Percentiles rank a stretch among this genome's conserved stretches.
phyloP scores from a whole-genome alignment of 108 stramenopile genomes.

The Ochromonas danica region DNA sequence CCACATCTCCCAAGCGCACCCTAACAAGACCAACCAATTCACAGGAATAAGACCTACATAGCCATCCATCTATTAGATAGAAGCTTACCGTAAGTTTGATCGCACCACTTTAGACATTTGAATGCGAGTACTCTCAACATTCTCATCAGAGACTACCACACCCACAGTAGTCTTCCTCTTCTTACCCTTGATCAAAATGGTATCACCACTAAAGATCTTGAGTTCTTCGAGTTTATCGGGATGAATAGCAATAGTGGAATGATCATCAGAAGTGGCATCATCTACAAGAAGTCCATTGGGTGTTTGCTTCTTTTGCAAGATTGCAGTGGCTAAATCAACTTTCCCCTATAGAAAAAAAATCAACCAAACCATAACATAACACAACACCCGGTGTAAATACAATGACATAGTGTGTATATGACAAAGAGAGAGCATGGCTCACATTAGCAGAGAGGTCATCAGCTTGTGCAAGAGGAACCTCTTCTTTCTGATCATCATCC shows the following conservation, averaged over 20 bases:
- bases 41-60: too few species aligned
- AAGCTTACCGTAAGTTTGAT: conserved; percentile 46
- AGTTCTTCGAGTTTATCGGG: neutral
- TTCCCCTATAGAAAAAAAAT: too few species aligned
- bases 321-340: conserved; percentile 19
- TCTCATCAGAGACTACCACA: conserved; percentile 40
- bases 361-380: too few species aligned
- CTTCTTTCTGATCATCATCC: too few species aligned
- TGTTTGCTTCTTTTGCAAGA: neutral
- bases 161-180: conserved; percentile 58
- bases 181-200: conserved; percentile 54
- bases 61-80: too few species aligned
- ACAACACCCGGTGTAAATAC: too few species aligned
- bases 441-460: too few species aligned
- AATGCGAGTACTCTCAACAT: conserved; percentile 36
- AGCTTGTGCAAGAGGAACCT: too few species aligned
- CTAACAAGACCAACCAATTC: neutral
- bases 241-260: neutral
- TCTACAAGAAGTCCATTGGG: conserved; percentile 11
- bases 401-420: too few species aligned
- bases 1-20: conserved; percentile 49
- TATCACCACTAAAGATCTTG: conserved; percentile 54
- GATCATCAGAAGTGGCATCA: neutral
- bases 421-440: too few species aligned
- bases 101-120: conserved; percentile 43